phyloP scores from a whole-genome alignment of 2,329 filamentous ascomycete species.

The Tolypocladium inflatum region DNA sequence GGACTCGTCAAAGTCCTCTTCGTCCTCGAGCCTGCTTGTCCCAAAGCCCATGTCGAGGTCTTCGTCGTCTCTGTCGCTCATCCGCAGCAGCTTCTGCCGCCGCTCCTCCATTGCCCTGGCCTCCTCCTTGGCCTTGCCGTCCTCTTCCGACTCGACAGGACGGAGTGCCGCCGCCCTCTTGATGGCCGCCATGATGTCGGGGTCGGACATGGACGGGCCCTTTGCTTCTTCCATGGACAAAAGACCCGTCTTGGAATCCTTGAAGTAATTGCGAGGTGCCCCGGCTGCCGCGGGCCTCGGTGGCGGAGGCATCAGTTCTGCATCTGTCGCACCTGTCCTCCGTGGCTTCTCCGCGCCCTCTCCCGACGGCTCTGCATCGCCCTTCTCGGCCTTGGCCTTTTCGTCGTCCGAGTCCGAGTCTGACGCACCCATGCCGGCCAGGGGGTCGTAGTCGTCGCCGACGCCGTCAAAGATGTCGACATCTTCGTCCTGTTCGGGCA shows the following conservation, averaged over 20 bases:
- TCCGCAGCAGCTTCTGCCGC: conserved; percentile 63
- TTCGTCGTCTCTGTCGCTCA: conserved; percentile 69
- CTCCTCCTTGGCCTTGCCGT: conserved; percentile 30
- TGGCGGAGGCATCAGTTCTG: conserved; percentile 34
- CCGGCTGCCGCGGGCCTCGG: conserved; percentile 28
- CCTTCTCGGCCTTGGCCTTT: conserved; percentile 25
- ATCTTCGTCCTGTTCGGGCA: conserved; percentile 42
- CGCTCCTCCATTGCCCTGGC: conserved; percentile 54
- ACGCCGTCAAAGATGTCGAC: conserved; percentile 57
- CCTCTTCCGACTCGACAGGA: conserved; percentile 30
- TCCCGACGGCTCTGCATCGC: conserved; percentile 9
- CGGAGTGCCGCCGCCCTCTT: conserved; percentile 69
- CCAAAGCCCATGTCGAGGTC: conserved; percentile 96
- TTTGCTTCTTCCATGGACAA: conserved; percentile 42
- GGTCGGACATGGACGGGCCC: conserved; percentile 56
- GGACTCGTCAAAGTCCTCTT: conserved; percentile 66
- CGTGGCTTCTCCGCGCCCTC: conserved; percentile 4
- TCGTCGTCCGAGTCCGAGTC: conserved; percentile 35
- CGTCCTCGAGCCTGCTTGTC: conserved; percentile 76
- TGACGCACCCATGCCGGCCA: conserved; percentile 45
- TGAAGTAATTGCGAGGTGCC: conserved; percentile 51
- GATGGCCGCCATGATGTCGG: conserved; percentile 72
- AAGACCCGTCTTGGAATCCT: conserved; percentile 45
- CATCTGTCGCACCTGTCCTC: conserved; percentile 8
- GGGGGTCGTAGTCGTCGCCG: conserved; percentile 58